phyloP scores from a whole-genome alignment of 192 early-diverging fungal genomes.

The Irineochytrium annulatum region DNA sequence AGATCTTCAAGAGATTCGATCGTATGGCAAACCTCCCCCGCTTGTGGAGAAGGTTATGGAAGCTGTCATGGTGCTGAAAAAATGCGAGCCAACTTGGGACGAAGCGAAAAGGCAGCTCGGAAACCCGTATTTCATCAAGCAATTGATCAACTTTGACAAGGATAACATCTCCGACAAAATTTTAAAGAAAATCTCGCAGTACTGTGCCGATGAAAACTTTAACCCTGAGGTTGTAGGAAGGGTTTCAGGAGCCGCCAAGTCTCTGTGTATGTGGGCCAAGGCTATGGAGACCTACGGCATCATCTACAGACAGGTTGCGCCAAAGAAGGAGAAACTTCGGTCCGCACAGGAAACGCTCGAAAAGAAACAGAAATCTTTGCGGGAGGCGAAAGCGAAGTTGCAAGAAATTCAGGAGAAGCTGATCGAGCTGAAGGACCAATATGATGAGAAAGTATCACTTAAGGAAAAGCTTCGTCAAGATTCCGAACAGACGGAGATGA shows the following conservation, averaged over 20 bases:
- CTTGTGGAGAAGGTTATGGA: conserved; percentile 64
- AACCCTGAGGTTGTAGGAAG: conserved; percentile 55
- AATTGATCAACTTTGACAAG: conserved; percentile 57
- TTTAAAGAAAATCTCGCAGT: conserved; percentile 49
- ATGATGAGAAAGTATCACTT: conserved; percentile 52
- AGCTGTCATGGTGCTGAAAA: conserved; percentile 58
- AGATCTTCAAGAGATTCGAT: conserved; percentile 55
- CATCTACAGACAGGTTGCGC: conserved; percentile 56
- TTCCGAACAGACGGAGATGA: conserved; percentile 53
- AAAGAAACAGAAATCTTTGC: conserved; percentile 54
- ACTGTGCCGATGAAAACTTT: conserved; percentile 55
- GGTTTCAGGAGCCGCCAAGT: conserved; percentile 56
- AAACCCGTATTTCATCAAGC: conserved; percentile 64
- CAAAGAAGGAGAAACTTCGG: conserved; percentile 55
- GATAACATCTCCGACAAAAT: conserved; percentile 61
- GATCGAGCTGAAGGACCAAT: conserved; percentile 53
- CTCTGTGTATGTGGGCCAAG: conserved; percentile 59
- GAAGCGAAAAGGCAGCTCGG: conserved; percentile 58
- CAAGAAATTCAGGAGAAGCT: conserved; percentile 64
- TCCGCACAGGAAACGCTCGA: conserved; percentile 54
- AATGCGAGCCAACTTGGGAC: conserved; percentile 60
- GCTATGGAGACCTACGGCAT: conserved; percentile 61
- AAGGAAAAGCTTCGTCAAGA: conserved; percentile 57
- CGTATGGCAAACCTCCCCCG: conserved; percentile 57
- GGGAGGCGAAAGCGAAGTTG: conserved; percentile 52